Evolutionary conservation across 2,329 filamentous ascomycete species (phyloP).

Genomic region (Aschersonia sp.): DNA sequence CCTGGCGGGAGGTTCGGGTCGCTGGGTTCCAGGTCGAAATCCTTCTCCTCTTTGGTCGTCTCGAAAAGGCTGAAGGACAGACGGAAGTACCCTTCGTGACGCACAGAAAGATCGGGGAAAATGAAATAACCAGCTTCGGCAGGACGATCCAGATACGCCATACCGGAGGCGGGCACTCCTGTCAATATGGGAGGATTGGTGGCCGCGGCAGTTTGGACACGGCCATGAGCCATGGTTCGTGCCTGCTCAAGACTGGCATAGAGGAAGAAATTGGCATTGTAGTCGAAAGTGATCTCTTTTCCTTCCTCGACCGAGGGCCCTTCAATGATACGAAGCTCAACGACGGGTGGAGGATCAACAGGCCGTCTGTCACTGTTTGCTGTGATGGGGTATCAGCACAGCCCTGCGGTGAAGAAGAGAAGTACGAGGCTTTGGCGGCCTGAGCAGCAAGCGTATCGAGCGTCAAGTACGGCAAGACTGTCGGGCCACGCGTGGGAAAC

Average conservation of each 20-base stretch:
- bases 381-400: slow-evolving; percentile 5
- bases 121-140: slow-evolving; percentile 78
- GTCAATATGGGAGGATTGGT: slow-evolving; percentile 73
- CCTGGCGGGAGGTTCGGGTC: slow-evolving; percentile 30
- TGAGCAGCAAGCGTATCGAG: too few species aligned
- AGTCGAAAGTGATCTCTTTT: slow-evolving; percentile 70
- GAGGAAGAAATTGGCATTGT: slow-evolving; percentile 96
- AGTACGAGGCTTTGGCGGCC: too few species aligned
- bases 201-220: slow-evolving; percentile 52
- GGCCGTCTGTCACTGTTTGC: slow-evolving; percentile 60
- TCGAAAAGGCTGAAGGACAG: slow-evolving; percentile 88
- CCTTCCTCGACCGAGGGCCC: slow-evolving; percentile 45
- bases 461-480: too few species aligned
- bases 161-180: slow-evolving; percentile 85
- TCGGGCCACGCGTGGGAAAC: background rate
- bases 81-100: slow-evolving; percentile 88
- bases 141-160: slow-evolving; percentile 89
- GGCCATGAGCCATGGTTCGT: slow-evolving; percentile 67
- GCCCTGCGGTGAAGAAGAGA: too few species aligned
- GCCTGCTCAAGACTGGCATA: slow-evolving; percentile 84
- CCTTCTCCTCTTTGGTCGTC: slow-evolving; percentile 73
- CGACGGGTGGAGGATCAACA: slow-evolving; percentile 87
- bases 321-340: slow-evolving; percentile 77
- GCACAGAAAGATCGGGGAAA: slow-evolving; percentile 90
- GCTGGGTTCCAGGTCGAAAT: slow-evolving; percentile 46